Base-by-base conservation (phyloP, 352 stramenopile genomes). In the Pythium chondricola region DNA sequence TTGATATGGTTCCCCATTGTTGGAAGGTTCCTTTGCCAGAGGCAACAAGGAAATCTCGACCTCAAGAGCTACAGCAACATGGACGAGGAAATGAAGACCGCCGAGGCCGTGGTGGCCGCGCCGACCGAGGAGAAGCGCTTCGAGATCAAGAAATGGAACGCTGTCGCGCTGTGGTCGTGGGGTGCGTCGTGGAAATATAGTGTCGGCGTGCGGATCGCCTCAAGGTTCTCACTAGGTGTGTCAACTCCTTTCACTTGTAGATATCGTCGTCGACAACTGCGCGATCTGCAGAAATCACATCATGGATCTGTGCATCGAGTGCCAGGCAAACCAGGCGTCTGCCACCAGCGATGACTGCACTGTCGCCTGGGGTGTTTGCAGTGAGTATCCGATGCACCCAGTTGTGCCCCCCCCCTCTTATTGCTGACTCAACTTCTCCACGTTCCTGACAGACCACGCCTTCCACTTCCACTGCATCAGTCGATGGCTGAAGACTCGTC, bases 401-500 rank as follows among this genome's bases (percentile, higher is more conserved):
- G 44, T 58, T 26, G 43, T 35, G 7, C 29, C 29, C 29, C 29
- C 29, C 29, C 29, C 29, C 29, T 13, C 29, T 35, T 46, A 10
- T 38, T 59, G 9, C 51, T 58, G 22, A 18, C 41, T 2, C 27
- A 16, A 17, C 14, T 39, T 13, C 40, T 16, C 9, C 39, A 44
- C 52, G 65, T 95, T 94, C 53, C 76, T 78, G 56, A 89, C 79
- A 89, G 93, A 97, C 63, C 97, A 99, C 65, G 95, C 97, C 10
- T 99, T 99, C 76, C 97, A 99, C 78, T 97, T 99, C 48, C 96
- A 99, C 78, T 99, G 97, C 77, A 99, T 99, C 61, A 97, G 97
- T 61, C 88, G 97, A 55, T 99, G 97, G 97, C 79, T 99, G 43
- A 99, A 98, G 80, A 99, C 96, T 17, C 77, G 96, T 41, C 95